Base-by-base conservation (phyloP, 257 asterid genomes). In the Eucommia ulmoides region DNA sequence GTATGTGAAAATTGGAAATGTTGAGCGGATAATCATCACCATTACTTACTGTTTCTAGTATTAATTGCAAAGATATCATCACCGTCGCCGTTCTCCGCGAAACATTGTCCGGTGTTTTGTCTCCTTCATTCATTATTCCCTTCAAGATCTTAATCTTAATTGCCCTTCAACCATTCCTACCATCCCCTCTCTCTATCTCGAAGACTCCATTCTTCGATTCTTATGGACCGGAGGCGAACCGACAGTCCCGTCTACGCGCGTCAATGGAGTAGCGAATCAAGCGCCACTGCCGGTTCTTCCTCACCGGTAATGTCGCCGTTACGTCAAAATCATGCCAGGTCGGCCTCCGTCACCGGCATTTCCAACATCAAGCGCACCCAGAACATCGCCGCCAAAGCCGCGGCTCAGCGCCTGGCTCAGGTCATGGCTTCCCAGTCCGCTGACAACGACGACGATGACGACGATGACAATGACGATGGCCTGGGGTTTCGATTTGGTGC, bases 321-420 rank as follows among this genome's bases (percentile, higher is more conserved):
- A 51, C 84, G 74, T 55, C 77, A 65, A 7, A 53, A 50, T 19
- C 89, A 79, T 65, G 65, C 46, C 17, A 85, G 85, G 7, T 80
- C 97, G 19, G 71, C 95, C 24, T 88, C 97, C 23, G 69, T 65
- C 17, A 66, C 79, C 65, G 83, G 91, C 74, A 78, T 85, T 73
- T 85, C 98, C 61, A 89, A 59, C 68, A 71, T 89, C 69, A 89
- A 78, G 77, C 96, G 98, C 50, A 85, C 82, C 61, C 96, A 85
- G 88, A 83, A 89, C 73, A 76, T 51, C 17, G 98, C 98, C 3
- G 98, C 98, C 14, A 89, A 85, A 73, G 98, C 98, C 17, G 98
- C 98, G 29, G 98, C 98, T 41, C 98, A 85, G 75, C 82, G 98
- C 11, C 94, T 89, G 53, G 98, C 98, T 69, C 91, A 85, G 74